These are phyloP conservation scores for Hordeum marinum DNA, from an alignment of 176 grass and related monocot species.

Conservation along the genomic window DNA sequence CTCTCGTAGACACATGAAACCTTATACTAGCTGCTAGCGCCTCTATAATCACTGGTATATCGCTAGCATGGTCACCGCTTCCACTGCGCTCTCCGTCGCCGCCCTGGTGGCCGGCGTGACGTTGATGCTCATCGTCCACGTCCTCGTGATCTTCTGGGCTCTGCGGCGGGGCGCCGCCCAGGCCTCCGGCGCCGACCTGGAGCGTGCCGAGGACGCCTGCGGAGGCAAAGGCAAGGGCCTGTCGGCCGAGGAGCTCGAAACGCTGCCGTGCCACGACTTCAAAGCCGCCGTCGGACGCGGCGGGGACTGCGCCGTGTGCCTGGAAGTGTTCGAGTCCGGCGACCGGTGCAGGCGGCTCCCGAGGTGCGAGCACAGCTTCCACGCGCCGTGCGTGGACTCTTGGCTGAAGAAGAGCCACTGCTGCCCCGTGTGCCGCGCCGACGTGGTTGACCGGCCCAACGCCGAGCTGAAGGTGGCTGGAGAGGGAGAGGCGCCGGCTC, in stretches of 20 bases:
- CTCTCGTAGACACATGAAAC: background rate
- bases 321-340: constrained; percentile 40
- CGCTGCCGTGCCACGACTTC: constrained; percentile 49
- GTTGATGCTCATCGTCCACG: constrained; percentile 29
- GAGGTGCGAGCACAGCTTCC: constrained; percentile 67
- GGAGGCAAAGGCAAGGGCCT: constrained; percentile 20
- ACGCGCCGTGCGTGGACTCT: constrained; percentile 55
- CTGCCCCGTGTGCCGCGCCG: constrained; percentile 58
- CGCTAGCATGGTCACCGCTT: background rate
- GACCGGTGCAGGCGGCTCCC: constrained; percentile 53
- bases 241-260: constrained; percentile 23
- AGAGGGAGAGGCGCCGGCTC: background rate
- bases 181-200: background rate
- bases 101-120: constrained; percentile 9
- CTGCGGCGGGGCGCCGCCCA: background rate
- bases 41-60: background rate
- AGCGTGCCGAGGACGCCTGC: background rate
- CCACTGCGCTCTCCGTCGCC: constrained; percentile 13
- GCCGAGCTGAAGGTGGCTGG: background rate
- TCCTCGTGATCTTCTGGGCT: constrained; percentile 19
- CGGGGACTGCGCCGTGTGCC: constrained; percentile 53
- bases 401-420: constrained; percentile 51
- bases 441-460: background rate
- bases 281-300: background rate
- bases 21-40: background rate